Evolutionary conservation across 2,329 filamentous ascomycete species (phyloP).

Genomic region (Hirsutella thompsonii): DNA sequence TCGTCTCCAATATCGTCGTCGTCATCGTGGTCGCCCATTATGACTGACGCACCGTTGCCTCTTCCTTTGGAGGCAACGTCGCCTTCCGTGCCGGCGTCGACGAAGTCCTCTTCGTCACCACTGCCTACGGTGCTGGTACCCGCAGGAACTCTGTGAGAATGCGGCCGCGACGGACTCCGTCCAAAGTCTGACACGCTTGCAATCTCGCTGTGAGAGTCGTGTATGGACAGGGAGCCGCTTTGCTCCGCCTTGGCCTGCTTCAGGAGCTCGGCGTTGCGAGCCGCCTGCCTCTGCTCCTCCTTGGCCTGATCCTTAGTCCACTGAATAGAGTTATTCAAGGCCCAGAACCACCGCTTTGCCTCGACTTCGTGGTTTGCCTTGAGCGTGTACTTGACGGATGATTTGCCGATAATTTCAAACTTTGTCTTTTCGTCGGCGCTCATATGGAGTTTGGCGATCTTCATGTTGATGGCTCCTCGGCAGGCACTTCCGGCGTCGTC

Average conservation of each 20-base stretch:
- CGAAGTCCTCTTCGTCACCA: constrained; percentile 38
- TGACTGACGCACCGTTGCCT: constrained; percentile 19
- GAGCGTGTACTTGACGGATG: constrained; percentile 94
- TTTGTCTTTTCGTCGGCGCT: constrained; percentile 94
- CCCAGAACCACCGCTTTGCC: constrained; percentile 98
- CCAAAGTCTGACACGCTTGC: constrained; percentile 35
- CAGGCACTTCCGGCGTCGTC: constrained; percentile 94
- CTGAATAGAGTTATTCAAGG: constrained; percentile 95
- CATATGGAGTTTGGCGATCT: constrained; percentile 89
- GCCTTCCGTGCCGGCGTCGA: constrained; percentile 32
- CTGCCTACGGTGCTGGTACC: constrained; percentile 34
- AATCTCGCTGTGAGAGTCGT: constrained; percentile 36
- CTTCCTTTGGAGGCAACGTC: constrained; percentile 22
- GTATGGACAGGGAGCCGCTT: constrained; percentile 32
- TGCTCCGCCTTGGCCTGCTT: constrained; percentile 72
- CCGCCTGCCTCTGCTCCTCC: constrained; percentile 69
- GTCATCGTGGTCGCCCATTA: constrained; percentile 37
- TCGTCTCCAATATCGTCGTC: constrained; percentile 63
- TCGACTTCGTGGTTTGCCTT: constrained; percentile 98
- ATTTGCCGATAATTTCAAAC: constrained; percentile 96
- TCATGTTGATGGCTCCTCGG: constrained; percentile 97
- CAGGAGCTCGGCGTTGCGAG: constrained; percentile 61
- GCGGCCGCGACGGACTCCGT: constrained; percentile 31
- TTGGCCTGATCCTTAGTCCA: constrained; percentile 96
- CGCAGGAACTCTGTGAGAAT: constrained; percentile 16